These are phyloP conservation scores for Chlorella ohadii DNA, from an alignment of 139 green algal genomes.

Conservation along the genomic window DNA sequence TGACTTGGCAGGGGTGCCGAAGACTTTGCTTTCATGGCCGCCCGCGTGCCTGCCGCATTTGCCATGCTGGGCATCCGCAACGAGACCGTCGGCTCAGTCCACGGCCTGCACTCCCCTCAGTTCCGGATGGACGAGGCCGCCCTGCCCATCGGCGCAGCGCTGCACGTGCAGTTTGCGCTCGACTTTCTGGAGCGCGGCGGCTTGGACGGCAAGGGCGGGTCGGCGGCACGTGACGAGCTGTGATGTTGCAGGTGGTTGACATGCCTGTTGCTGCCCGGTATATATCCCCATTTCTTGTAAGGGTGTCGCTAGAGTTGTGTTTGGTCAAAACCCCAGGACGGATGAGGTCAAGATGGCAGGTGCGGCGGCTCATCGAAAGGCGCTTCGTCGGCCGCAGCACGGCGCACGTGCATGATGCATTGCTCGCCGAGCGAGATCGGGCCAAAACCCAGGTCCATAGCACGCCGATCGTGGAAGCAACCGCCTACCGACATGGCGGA, in stretches of 20 bases:
- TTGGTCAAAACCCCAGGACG: too few species aligned
- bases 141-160: constrained; percentile 73
- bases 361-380: too few species aligned
- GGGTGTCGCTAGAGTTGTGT: too few species aligned
- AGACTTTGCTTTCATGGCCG: constrained; percentile 86
- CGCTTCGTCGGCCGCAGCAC: too few species aligned
- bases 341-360: too few species aligned
- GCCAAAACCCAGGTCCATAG: too few species aligned
- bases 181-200: background rate
- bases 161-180: constrained; percentile 76
- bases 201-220: background rate
- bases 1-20: background rate
- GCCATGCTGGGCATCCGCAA: constrained; percentile 88
- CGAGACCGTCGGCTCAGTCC: constrained; percentile 61
- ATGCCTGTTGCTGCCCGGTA: too few species aligned
- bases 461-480: too few species aligned
- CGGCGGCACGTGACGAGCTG: background rate
- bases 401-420: background rate
- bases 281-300: too few species aligned
- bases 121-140: constrained; percentile 85
- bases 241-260: background rate
- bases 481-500: too few species aligned
- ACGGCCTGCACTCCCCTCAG: constrained; percentile 75
- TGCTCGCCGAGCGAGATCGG: too few species aligned
- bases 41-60: constrained; percentile 63